phyloP scores from a whole-genome alignment of 192 early-diverging fungal genomes.

The Thoreauomyces humboldtii region DNA sequence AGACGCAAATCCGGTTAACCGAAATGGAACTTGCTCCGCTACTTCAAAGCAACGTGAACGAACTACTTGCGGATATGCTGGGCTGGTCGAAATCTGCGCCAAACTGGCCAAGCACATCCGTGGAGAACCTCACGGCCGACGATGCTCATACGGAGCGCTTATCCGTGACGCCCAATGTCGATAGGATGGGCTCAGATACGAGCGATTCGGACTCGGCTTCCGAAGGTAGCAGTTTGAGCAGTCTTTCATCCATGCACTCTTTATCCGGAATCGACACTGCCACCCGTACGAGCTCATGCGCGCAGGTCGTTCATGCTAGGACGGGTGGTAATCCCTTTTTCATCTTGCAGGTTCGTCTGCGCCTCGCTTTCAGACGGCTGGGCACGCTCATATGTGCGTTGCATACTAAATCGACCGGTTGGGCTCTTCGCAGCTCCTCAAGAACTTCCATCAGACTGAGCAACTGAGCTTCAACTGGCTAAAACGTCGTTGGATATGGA shows the following conservation, averaged over 20 bases:
- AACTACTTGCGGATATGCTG: background rate
- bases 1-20: background rate
- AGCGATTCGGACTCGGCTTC: too few species aligned
- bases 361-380: background rate
- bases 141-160: too few species aligned
- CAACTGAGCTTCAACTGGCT: slow-evolving; percentile 23
- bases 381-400: background rate
- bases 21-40: slow-evolving; percentile 11
- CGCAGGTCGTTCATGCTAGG: slow-evolving; percentile 18
- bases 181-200: too few species aligned
- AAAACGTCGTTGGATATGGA: slow-evolving; percentile 27
- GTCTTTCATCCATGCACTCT: too few species aligned
- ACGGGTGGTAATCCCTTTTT: slow-evolving; percentile 37
- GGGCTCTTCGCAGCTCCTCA: slow-evolving; percentile 19
- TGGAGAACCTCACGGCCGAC: too few species aligned
- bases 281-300: too few species aligned
- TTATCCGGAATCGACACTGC: too few species aligned
- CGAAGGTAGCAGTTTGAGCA: too few species aligned
- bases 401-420: background rate
- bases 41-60: background rate
- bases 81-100: too few species aligned
- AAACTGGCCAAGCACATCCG: too few species aligned
- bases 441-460: slow-evolving; percentile 18
- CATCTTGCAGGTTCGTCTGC: slow-evolving; percentile 23
- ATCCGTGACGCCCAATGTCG: too few species aligned